Conservation (phyloP, 2,329 filamentous ascomycete genomes). For the Penicillium italicum region DNA sequence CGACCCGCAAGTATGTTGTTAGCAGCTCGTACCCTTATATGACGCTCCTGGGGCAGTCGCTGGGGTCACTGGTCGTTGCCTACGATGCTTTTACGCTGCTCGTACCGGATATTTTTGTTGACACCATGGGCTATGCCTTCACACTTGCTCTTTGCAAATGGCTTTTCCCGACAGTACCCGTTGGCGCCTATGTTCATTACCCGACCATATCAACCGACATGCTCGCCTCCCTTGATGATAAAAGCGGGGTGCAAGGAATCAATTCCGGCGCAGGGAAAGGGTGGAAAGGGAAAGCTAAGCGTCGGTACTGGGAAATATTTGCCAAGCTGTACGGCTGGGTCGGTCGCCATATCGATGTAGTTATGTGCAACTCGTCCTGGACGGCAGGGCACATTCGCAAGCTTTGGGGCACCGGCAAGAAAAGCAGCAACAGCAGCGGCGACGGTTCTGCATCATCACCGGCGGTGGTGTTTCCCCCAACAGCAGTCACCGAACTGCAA, state of each 20-base stretch:
- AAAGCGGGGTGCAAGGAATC: conserved; percentile 63
- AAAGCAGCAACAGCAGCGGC: conserved; percentile 43
- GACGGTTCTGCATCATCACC: conserved; percentile 23
- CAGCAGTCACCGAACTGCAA: conserved; percentile 81
- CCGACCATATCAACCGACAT: conserved; percentile 98
- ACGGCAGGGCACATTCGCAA: conserved; percentile 77
- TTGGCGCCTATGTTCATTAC: conserved; percentile 93
- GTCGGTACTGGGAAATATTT: conserved; percentile 81
- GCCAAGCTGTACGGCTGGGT: conserved; percentile 77
- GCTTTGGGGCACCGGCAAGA: conserved; percentile 65
- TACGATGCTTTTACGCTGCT: conserved; percentile 92
- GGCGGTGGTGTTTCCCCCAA: conserved; percentile 83
- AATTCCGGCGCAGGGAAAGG: conserved; percentile 81
- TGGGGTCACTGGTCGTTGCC: conserved; percentile 81
- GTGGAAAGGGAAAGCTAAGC: conserved; percentile 66
- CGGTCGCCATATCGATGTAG: conserved; percentile 79
- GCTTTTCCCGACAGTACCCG: conserved; percentile 76
- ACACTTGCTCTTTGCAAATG: conserved; percentile 76
- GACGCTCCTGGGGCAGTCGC: conserved; percentile 87
- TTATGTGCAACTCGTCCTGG: conserved; percentile 98
- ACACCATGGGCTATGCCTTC: conserved; percentile 98
- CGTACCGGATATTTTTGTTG: conserved; percentile 88
- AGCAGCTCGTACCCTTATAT: conserved; percentile 86
- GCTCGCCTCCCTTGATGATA: conserved; percentile 74
- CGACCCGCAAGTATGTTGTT: conserved; percentile 80